A percentile compares a stretch with the other conserved stretches of the same genome.
Conservation (phyloP, 2,329 filamentous ascomycete genomes). For the Xylaria sp. region DNA sequence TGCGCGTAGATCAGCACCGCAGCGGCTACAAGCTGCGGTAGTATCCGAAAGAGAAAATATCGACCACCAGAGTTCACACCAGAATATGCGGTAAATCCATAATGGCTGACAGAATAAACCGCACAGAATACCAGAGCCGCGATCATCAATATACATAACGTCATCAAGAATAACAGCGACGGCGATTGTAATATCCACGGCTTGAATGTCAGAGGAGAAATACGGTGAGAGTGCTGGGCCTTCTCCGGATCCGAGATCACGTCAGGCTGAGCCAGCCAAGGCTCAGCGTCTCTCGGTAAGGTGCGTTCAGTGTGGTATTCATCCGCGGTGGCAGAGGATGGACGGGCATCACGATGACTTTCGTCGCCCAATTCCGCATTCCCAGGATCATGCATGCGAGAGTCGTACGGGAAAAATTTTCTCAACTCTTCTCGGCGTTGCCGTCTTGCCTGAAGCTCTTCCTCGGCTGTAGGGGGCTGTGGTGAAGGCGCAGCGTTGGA, state of each 20-base stretch:
- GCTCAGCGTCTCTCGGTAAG: constrained; percentile 35
- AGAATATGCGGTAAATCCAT: constrained; percentile 69
- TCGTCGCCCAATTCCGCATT: not conserved
- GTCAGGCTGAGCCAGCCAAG: constrained; percentile 35
- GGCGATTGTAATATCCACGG: constrained; percentile 71
- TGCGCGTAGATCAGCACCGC: constrained; percentile 77
- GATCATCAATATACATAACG: constrained; percentile 70
- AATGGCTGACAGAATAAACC: constrained; percentile 63
- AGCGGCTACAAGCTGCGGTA: constrained; percentile 77
- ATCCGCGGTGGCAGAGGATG: not conserved
- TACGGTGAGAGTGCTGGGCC: constrained; percentile 14
- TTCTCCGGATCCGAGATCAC: constrained; percentile 28
- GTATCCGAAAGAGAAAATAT: constrained; percentile 85
- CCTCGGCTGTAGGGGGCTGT: constrained; percentile 7
- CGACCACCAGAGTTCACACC: constrained; percentile 67
- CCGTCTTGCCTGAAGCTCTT: constrained; percentile 11
- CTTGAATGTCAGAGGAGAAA: constrained; percentile 65
- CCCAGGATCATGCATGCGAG: not conserved
- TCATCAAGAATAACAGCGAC: constrained; percentile 63
- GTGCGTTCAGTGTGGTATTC: constrained; percentile 11
- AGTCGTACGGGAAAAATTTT: not conserved
- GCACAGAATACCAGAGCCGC: constrained; percentile 73
- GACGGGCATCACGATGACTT: not conserved
- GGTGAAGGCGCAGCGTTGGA: constrained; percentile 11
- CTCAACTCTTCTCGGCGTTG: constrained; percentile 14